Evolutionary conservation across 2,329 filamentous ascomycete genomes (phyloP).

Genomic region (Amylocarpus encephaloides): DNA sequence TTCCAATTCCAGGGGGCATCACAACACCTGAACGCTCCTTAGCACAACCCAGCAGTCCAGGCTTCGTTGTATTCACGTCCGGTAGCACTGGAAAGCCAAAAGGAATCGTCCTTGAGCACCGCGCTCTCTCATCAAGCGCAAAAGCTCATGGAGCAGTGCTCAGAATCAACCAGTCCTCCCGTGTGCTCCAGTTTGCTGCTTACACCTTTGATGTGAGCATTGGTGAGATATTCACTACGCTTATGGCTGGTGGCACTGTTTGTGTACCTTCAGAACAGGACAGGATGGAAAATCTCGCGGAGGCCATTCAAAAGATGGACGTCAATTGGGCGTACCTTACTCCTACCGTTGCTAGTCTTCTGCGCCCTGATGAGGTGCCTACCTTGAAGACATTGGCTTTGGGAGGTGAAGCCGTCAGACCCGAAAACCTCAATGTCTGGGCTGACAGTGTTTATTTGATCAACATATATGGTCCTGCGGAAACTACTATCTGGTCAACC

Average conservation of each 20-base stretch:
- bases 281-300: constrained; percentile 32
- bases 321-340: constrained; percentile 2
- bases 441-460: no score
- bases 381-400: neutral
- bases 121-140: constrained; percentile 8
- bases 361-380: neutral
- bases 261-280: constrained; percentile 35
- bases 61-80: neutral
- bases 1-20: neutral
- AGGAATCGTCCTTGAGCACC: constrained; percentile 20
- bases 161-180: neutral
- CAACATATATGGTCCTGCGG: no score
- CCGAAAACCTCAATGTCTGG: neutral
- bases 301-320: constrained; percentile 13
- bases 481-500: no score
- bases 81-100: neutral
- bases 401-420: neutral
- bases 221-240: constrained; percentile 22
- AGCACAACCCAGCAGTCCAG: neutral
- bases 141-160: neutral
- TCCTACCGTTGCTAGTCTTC: neutral
- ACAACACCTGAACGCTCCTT: no score
- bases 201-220: constrained; percentile 33
- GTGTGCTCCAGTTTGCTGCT: constrained; percentile 1
- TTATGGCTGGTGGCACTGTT: constrained; percentile 33